Base-by-base conservation (phyloP, 352 stramenopile species). In the Pythium coloratum region DNA sequence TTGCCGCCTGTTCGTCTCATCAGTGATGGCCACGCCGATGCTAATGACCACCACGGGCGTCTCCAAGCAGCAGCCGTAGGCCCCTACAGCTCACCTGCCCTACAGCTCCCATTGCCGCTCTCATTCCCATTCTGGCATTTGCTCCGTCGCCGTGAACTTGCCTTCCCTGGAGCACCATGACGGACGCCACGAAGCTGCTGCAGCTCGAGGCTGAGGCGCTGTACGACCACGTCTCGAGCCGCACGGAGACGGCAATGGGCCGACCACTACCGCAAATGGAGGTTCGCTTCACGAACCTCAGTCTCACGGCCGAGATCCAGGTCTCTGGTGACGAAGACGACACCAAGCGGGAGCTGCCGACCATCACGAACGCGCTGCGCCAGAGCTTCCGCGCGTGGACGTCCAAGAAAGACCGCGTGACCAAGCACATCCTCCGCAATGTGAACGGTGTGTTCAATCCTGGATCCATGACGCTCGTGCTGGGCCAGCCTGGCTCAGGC, bases 201-300 rank as follows among this genome's bases (percentile, higher is more conserved):
- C 59, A 59, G n/a, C 44, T 62, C 2, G 77, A 73, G 1, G 64
- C 76, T 0, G 58, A 78, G 54, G 70, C 64, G 14, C 57, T 84
- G 26, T 73, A 83, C 54, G 55, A 74, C 51, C 57, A 80, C 38
- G 55, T 84, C 20, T 70, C 67, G 18, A 40, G 64, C 64, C 78
- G 78, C 58, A 59, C 81, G 24, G 76, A 87, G 59, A 69, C 47
- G 2, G 65, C 76, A 8, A 62, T 82, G 18, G 78, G 78, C 32
- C 61, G 68, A 6, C 59, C 64, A 13, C 75, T 85, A 50, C 80
- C 78, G 3, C 76, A 86, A 49, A 76, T 86, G 65, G 80, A 89
- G 51, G 69, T 89, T 18, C 78, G 75, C 18, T 84, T 87, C 65
- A 67, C 64, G 2, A 38, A 89, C 56, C 36, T 89, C 36, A 76